Evolutionary conservation across 2,329 filamentous ascomycete genomes (phyloP).

Genomic region (Camillea tinctor): DNA sequence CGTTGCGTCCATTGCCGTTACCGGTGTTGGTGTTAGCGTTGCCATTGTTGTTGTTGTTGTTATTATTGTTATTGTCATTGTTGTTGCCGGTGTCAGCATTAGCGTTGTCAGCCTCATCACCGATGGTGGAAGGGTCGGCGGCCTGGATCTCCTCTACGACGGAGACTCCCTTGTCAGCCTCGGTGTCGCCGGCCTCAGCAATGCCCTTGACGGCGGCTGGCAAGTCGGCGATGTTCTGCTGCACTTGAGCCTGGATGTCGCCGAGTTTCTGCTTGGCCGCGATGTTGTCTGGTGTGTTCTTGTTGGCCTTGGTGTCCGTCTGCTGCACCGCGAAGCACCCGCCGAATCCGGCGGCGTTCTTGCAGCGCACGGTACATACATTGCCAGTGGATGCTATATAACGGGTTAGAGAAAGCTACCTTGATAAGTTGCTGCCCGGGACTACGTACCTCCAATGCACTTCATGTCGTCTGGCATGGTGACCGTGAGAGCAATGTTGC

Average conservation of each 20-base stretch:
- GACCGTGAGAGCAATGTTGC: conserved; percentile 34
- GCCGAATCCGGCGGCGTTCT: conserved; percentile 36
- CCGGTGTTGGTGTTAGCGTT: too few relatives aligned
- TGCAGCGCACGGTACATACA: conserved; percentile 41
- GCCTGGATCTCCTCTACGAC: conserved; percentile 32
- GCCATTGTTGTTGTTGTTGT: too few relatives aligned
- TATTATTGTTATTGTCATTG: conserved; percentile 5
- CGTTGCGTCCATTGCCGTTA: too few relatives aligned
- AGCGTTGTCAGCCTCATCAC: conserved; percentile 4
- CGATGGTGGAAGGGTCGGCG: conserved; percentile 11
- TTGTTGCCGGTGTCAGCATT: not conserved
- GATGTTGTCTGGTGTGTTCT: conserved; percentile 34
- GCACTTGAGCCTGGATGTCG: conserved; percentile 38
- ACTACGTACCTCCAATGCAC: conserved; percentile 34
- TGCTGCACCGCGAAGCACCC: conserved; percentile 44
- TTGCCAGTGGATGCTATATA: conserved; percentile 40
- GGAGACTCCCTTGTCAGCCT: conserved; percentile 28
- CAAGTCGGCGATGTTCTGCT: conserved; percentile 42
- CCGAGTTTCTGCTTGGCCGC: conserved; percentile 38
- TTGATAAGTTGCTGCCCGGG: not conserved
- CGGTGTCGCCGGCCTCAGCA: conserved; percentile 30
- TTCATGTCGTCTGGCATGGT: conserved; percentile 34
- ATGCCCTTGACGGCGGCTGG: conserved; percentile 40
- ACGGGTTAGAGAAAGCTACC: not conserved
- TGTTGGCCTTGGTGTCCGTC: conserved; percentile 34